phyloP scores from a whole-genome alignment of 2,329 filamentous ascomycete genomes.

The Neodidymelliopsis sp. region DNA sequence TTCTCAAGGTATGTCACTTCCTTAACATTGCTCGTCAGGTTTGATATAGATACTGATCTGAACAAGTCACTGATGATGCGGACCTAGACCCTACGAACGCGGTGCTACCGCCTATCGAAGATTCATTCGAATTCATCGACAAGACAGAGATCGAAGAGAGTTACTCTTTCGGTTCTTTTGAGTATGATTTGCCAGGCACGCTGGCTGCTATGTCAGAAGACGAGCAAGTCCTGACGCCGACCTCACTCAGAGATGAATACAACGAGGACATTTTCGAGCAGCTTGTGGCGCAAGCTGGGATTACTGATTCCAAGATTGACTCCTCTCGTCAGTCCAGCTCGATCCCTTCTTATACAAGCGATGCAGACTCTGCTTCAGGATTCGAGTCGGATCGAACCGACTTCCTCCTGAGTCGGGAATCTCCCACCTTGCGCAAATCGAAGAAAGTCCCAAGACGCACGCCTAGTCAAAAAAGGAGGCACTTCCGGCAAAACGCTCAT shows the following conservation, averaged over 20 bases:
- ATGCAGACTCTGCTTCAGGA: no score
- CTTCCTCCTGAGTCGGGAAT: no score
- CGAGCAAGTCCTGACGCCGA: background rate
- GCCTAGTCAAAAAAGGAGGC: no score
- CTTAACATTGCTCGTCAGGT: background rate
- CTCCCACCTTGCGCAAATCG: no score
- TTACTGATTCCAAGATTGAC: no score
- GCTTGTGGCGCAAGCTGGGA: no score
- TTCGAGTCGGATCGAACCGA: constrained; percentile 9
- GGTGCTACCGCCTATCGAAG: background rate
- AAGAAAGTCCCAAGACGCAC: no score
- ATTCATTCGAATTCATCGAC: background rate
- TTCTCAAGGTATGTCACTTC: background rate
- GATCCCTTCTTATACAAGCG: no score
- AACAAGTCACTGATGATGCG: background rate
- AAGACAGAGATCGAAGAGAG: background rate
- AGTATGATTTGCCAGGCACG: background rate
- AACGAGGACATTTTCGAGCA: no score
- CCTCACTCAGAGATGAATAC: no score
- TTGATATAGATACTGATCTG: background rate
- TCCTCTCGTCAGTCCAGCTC: no score
- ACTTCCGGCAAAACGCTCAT: no score
- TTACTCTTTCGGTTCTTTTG: background rate
- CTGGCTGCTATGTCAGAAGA: background rate
- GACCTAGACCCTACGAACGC: background rate